These are phyloP conservation scores for Penicillium sp. DNA, from an alignment of 2,329 filamentous ascomycete genomes.

Conservation along the genomic window DNA sequence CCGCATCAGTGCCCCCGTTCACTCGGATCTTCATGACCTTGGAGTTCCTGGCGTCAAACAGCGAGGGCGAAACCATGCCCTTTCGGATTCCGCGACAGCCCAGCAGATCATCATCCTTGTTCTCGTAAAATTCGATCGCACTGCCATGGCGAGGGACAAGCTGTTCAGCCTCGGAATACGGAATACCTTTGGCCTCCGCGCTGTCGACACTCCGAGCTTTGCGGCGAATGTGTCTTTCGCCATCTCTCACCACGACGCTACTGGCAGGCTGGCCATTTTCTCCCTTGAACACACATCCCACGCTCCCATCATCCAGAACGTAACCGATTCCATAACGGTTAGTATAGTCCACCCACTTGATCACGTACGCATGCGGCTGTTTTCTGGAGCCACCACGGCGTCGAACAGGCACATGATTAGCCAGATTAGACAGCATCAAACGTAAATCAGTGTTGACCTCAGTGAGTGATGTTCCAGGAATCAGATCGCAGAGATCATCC, in stretches of 20 bases:
- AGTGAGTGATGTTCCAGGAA: constrained; percentile 43
- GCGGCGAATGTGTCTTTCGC: constrained; percentile 51
- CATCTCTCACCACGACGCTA: constrained; percentile 52
- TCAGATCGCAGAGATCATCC: constrained; percentile 40
- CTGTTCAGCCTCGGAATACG: constrained; percentile 48
- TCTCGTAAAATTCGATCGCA: constrained; percentile 55
- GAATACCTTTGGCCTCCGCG: constrained; percentile 26
- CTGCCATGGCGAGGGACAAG: constrained; percentile 47
- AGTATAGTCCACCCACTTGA: constrained; percentile 59
- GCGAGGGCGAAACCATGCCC: constrained; percentile 43
- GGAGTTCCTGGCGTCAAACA: constrained; percentile 44
- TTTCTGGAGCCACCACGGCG: constrained; percentile 34
- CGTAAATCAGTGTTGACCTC: constrained; percentile 46
- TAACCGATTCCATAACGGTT: constrained; percentile 58
- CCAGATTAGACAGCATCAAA: constrained; percentile 43
- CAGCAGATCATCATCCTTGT: constrained; percentile 38
- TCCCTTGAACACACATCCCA: constrained; percentile 55
- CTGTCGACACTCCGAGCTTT: constrained; percentile 47
- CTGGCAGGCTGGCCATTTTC: constrained; percentile 49
- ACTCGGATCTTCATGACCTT: constrained; percentile 40
- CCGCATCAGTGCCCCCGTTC: constrained; percentile 35
- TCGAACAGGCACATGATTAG: constrained; percentile 35
- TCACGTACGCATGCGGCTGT: constrained; percentile 50
- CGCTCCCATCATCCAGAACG: constrained; percentile 55
- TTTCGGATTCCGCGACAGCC: constrained; percentile 45